Percentiles rank a stretch among this genome's conserved stretches.
These are phyloP conservation scores for Lasiodiplodia sp. DNA, from an alignment of 2,329 filamentous ascomycete genomes.

Conservation along the genomic window DNA sequence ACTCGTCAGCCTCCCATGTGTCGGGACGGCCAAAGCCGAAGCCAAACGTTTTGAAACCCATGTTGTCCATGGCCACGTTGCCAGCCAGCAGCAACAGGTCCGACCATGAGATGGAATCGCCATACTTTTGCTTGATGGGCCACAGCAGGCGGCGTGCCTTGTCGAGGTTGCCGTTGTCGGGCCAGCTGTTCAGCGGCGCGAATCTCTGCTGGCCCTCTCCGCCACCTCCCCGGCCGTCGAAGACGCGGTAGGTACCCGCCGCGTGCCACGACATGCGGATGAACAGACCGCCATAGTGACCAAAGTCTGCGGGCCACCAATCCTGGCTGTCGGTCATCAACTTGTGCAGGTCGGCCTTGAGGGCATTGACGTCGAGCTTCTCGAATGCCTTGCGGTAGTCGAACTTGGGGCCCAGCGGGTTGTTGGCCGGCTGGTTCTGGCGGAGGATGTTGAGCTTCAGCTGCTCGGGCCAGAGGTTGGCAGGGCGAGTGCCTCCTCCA, in stretches of 20 bases:
- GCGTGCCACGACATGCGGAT: slow-evolving; percentile 84
- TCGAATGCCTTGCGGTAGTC: slow-evolving; percentile 78
- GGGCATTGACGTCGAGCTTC: slow-evolving; percentile 70
- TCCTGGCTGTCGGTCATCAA: slow-evolving; percentile 81
- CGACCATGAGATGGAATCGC: slow-evolving; percentile 82
- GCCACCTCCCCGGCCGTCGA: slow-evolving; percentile 76
- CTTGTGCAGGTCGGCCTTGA: slow-evolving; percentile 76
- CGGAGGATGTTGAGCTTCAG: slow-evolving; percentile 75
- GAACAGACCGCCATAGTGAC: slow-evolving; percentile 82
- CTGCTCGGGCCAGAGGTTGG: slow-evolving; percentile 77
- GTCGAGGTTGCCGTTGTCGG: slow-evolving; percentile 79
- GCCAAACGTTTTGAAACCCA: slow-evolving; percentile 77
- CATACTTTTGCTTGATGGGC: slow-evolving; percentile 87
- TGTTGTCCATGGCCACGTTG: slow-evolving; percentile 78
- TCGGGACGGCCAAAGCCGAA: slow-evolving; percentile 77
- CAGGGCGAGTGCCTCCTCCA: slow-evolving; percentile 72
- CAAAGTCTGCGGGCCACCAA: slow-evolving; percentile 84
- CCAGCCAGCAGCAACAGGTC: slow-evolving; percentile 75
- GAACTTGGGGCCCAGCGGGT: slow-evolving; percentile 71
- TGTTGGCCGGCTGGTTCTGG: slow-evolving; percentile 69
- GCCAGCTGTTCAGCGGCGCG: slow-evolving; percentile 82
- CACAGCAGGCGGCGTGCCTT: slow-evolving; percentile 81
- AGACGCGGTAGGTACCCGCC: slow-evolving; percentile 78
- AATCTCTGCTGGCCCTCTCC: slow-evolving; percentile 80
- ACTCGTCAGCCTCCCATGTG: slow-evolving; percentile 78